Evolutionary conservation across 2,329 filamentous ascomycete genomes (phyloP).

Genomic region (Pseudocercospora macadamiae): DNA sequence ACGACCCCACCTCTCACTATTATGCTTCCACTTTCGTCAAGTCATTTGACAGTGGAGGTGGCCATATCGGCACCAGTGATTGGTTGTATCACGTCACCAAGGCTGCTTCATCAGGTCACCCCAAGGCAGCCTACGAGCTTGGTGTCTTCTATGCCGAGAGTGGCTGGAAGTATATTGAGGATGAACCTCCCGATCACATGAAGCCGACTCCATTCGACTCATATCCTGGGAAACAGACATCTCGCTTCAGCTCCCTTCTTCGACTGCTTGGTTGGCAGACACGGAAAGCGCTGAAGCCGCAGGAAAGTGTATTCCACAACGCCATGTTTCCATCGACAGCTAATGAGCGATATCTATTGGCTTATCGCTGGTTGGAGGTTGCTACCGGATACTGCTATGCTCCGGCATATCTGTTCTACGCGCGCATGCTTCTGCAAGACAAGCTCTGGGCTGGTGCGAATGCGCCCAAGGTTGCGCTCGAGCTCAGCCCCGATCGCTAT

Average conservation of each 20-base stretch:
- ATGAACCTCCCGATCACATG: constrained; percentile 37
- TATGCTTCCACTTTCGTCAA: constrained; percentile 33
- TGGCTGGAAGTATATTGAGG: constrained; percentile 38
- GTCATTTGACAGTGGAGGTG: constrained; percentile 25
- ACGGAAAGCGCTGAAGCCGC: constrained; percentile 9
- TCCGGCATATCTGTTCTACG: constrained; percentile 32
- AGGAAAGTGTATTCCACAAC: constrained; percentile 31
- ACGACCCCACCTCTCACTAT: constrained; percentile 50
- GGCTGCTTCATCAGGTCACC: constrained; percentile 47
- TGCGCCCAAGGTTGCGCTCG: constrained; percentile 29
- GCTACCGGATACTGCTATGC: constrained; percentile 29
- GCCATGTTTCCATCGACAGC: constrained; percentile 34
- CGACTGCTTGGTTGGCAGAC: constrained; percentile 12
- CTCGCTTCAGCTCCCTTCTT: background rate
- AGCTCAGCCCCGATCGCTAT: constrained; percentile 31
- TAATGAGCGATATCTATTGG: constrained; percentile 29
- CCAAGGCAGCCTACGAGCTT: constrained; percentile 43
- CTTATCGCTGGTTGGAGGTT: constrained; percentile 33
- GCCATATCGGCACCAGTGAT: constrained; percentile 33
- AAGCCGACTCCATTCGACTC: constrained; percentile 40
- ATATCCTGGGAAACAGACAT: constrained; percentile 24
- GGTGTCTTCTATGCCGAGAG: constrained; percentile 44
- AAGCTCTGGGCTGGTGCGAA: constrained; percentile 29
- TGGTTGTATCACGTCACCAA: constrained; percentile 52
- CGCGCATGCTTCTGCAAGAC: constrained; percentile 31